Percentiles rank a stretch among this genome's conserved stretches.
Conservation (phyloP, 768 basidiomycete genomes). For the Trametes gibbosa region DNA sequence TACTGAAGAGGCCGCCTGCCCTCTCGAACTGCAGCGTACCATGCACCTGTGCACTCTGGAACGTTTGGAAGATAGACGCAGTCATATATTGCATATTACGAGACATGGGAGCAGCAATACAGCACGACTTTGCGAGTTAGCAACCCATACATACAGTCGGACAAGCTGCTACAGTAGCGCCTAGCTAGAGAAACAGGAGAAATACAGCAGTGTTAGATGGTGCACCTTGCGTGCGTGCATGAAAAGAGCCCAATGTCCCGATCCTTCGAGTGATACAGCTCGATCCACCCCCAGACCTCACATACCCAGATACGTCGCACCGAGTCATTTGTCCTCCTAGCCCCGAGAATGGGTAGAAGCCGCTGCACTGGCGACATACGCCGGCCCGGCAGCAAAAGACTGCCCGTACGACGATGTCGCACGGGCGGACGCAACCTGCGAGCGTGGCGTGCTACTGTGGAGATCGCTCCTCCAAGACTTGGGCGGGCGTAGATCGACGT, state of each 20-base stretch:
- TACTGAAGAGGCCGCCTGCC: conserved; percentile 6
- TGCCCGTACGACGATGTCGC: conserved; percentile 10
- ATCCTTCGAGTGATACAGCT: conserved; percentile 8
- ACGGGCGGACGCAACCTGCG: conserved; percentile 11
- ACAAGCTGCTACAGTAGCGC: conserved; percentile 17
- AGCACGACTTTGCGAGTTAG: conserved; percentile 10
- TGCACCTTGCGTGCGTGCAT: conserved; percentile 13
- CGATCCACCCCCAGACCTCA: background rate
- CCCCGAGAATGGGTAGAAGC: conserved; percentile 19
- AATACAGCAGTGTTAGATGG: conserved; percentile 15
- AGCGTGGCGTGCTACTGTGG: conserved; percentile 20
- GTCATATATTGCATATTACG: conserved; percentile 7
- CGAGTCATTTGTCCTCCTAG: background rate
- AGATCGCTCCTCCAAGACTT: conserved; percentile 62
- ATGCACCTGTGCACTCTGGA: background rate
- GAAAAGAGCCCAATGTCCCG: conserved; percentile 9
- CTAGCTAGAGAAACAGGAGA: conserved; percentile 17
- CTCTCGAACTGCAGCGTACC: conserved; percentile 3
- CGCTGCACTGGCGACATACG: conserved; percentile 9
- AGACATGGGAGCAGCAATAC: background rate
- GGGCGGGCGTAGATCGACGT: conserved; percentile 73
- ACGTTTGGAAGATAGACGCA: background rate
- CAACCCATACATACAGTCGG: conserved; percentile 16
- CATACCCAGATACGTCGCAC: background rate
- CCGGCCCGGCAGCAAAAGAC: conserved; percentile 3